Evolutionary conservation across 805 yeast genomes (phyloP).

Genomic region (Starmera quercuum): DNA sequence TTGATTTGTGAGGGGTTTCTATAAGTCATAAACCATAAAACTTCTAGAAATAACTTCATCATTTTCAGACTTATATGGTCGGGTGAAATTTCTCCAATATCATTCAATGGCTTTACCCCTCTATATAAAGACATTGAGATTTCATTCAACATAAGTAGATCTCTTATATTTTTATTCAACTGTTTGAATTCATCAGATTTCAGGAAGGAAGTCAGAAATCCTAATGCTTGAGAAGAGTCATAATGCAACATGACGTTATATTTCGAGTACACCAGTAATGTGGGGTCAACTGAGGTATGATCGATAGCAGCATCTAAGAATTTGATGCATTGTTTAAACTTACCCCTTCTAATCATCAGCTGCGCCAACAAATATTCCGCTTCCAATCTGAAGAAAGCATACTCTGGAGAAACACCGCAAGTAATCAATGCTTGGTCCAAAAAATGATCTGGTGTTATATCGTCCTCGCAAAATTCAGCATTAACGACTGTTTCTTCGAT

Average conservation of each 20-base stretch:
- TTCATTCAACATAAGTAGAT: constrained; percentile 8
- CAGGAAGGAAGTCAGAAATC: constrained; percentile 2
- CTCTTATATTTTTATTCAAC: constrained; percentile 2
- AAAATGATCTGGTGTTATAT: constrained; percentile 6
- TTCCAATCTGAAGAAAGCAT: constrained; percentile 1
- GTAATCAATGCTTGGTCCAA: constrained; percentile 8
- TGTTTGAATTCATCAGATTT: neutral
- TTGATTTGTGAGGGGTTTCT: neutral
- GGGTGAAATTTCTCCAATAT: neutral
- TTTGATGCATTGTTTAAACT: constrained; percentile 7
- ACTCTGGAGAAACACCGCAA: constrained; percentile 2
- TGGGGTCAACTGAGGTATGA: neutral
- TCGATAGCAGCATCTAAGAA: neutral
- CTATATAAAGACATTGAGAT: constrained; percentile 5
- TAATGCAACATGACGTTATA: constrained; percentile 3
- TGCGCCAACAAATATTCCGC: constrained; percentile 5
- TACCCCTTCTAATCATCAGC: constrained; percentile 1
- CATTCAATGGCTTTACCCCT: constrained; percentile 5
- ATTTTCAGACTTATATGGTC: neutral
- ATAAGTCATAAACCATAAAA: neutral
- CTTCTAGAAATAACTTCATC: neutral
- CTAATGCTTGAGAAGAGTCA: constrained; percentile 10
- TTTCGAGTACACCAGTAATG: constrained; percentile 5
- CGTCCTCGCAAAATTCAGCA: neutral
- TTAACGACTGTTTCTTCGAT: neutral